Percentiles rank a stretch among this genome's conserved stretches.
Evolutionary conservation across 73 alveolate genomes (phyloP).

Genomic region (Symbiodinium pilosum): DNA sequence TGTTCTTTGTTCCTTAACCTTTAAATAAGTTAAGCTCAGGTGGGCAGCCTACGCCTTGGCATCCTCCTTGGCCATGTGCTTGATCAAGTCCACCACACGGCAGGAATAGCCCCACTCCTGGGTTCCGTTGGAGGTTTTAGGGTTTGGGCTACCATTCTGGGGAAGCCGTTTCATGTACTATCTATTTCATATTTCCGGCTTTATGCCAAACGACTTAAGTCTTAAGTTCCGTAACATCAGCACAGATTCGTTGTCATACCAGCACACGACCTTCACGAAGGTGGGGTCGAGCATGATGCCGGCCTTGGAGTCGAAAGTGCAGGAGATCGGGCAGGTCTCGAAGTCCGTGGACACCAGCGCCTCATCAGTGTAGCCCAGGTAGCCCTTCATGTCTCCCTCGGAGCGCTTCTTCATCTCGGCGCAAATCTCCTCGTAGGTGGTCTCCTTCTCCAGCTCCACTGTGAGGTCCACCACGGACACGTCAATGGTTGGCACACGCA

Average conservation of each 20-base stretch:
- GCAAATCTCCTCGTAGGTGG: conserved; percentile 97
- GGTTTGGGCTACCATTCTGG: not conserved
- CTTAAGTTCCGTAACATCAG: not conserved
- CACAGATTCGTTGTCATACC: conserved; percentile 4
- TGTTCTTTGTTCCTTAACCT: not conserved
- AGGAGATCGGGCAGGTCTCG: conserved; percentile 93
- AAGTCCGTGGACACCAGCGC: conserved; percentile 93
- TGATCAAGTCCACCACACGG: conserved; percentile 98
- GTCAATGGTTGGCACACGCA: conserved; percentile 99
- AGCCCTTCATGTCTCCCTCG: too few relatives aligned
- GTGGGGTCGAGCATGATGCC: conserved; percentile 87
- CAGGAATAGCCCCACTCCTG: conserved; percentile 98
- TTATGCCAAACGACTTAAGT: not conserved
- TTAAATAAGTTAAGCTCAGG: not conserved
- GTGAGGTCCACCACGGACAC: conserved; percentile 99
- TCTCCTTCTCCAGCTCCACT: conserved; percentile 97
- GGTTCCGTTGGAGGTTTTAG: not conserved
- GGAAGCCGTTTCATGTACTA: not conserved
- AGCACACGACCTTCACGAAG: conserved; percentile 23
- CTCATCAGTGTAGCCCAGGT: too few relatives aligned
- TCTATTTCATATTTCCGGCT: too few relatives aligned
- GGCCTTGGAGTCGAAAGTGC: conserved; percentile 94
- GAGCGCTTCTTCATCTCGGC: too few relatives aligned
- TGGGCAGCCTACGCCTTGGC: conserved; percentile 12
- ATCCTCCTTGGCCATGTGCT: too few relatives aligned